Percentiles rank a stretch among this genome's conserved stretches.
Evolutionary conservation across 441 rosid genomes (phyloP).

Genomic region (Corymbia citriodora): DNA sequence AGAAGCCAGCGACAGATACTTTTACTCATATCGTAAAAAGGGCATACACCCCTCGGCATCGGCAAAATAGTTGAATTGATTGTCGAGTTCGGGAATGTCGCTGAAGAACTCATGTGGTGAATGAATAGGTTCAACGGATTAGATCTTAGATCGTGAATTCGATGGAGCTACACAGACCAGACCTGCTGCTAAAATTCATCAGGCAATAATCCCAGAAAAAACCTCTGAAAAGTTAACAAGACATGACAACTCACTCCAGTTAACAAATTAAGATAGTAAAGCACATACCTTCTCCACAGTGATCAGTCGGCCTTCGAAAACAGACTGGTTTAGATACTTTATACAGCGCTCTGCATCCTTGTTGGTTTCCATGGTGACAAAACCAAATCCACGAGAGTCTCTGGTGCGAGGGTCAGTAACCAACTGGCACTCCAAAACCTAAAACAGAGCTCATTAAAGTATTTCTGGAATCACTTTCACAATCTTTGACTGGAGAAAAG

Average conservation of each 20-base stretch:
- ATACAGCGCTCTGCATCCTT: slow-evolving; percentile 39
- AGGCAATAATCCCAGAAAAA: slow-evolving; percentile 34
- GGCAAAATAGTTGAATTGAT: slow-evolving; percentile 40
- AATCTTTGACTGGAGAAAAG: background rate
- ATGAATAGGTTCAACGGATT: slow-evolving; percentile 37
- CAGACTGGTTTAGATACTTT: slow-evolving; percentile 35
- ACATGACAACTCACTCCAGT: background rate
- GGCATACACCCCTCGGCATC: slow-evolving; percentile 21
- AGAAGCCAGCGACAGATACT: slow-evolving; percentile 14
- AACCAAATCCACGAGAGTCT: slow-evolving; percentile 47
- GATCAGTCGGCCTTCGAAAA: slow-evolving; percentile 42
- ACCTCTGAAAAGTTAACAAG: slow-evolving; percentile 2
- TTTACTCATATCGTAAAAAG: slow-evolving; percentile 18
- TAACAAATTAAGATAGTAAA: background rate
- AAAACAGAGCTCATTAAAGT: slow-evolving; percentile 2
- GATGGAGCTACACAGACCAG: slow-evolving; percentile 55
- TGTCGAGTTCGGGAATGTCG: slow-evolving; percentile 45
- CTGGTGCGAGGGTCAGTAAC: slow-evolving; percentile 34
- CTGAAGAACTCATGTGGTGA: slow-evolving; percentile 42
- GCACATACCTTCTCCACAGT: slow-evolving; percentile 37
- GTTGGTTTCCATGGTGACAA: slow-evolving; percentile 34
- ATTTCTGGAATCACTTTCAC: background rate
- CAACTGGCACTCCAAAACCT: slow-evolving; percentile 38
- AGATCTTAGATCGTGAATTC: slow-evolving; percentile 54
- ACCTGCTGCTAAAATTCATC: slow-evolving; percentile 65